Evolutionary conservation across 768 basidiomycete species (phyloP).

Genomic region (Kwoniella botswanensis): DNA sequence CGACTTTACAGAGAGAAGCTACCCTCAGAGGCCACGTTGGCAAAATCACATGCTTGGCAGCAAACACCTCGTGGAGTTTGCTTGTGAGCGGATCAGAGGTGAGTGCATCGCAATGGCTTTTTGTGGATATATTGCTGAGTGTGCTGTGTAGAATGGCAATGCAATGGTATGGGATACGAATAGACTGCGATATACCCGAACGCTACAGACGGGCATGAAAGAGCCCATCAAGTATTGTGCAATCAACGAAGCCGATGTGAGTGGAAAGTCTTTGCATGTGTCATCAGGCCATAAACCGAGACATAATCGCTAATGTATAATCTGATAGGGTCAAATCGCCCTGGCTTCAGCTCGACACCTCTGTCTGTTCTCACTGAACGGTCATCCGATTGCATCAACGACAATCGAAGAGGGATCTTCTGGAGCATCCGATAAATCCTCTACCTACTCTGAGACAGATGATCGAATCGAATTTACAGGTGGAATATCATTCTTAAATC

Average conservation of each 20-base stretch:
- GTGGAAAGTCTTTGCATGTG: slow-evolving; percentile 44
- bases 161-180: slow-evolving; percentile 91
- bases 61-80: slow-evolving; percentile 81
- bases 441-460: slow-evolving; percentile 64
- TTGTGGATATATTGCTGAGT: neutral
- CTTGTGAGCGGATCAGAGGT: slow-evolving; percentile 76
- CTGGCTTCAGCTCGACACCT: slow-evolving; percentile 75
- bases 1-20: slow-evolving; percentile 64
- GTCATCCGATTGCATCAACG: slow-evolving; percentile 69
- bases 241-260: slow-evolving; percentile 84
- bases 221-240: slow-evolving; percentile 69
- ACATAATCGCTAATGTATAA: neutral
- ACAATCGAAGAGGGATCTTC: slow-evolving; percentile 23
- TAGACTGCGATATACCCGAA: slow-evolving; percentile 75
- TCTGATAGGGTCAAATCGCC: slow-evolving; percentile 78
- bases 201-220: slow-evolving; percentile 71
- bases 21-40: slow-evolving; percentile 81
- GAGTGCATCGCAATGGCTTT: slow-evolving; percentile 11
- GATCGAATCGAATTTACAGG: slow-evolving; percentile 63
- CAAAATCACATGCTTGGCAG: slow-evolving; percentile 69
- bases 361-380: slow-evolving; percentile 86
- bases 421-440: slow-evolving; percentile 21
- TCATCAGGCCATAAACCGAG: neutral
- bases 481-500: slow-evolving; percentile 82
- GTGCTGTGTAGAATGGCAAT: slow-evolving; percentile 67